Percentiles rank a stretch among this genome's conserved stretches.
Conservation (phyloP, 176 grass and related monocot species). For the Musa schizocarpa region DNA sequence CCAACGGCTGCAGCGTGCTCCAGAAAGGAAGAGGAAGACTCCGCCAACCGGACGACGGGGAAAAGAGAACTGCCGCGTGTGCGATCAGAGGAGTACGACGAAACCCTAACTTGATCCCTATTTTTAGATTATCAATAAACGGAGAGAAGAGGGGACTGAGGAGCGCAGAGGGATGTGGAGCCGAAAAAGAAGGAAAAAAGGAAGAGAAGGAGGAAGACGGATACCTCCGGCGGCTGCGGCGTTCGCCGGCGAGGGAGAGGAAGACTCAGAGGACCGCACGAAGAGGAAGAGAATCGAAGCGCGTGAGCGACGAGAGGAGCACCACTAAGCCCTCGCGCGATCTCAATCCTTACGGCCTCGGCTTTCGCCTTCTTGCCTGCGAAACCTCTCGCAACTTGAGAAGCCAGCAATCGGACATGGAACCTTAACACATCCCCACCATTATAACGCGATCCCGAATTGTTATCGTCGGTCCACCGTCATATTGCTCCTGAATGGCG, state of each 20-base stretch:
- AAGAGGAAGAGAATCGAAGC: not conserved
- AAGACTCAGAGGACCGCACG: not conserved
- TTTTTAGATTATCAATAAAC: not conserved
- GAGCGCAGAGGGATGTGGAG: not conserved
- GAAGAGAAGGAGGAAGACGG: not conserved
- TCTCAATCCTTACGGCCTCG: not conserved
- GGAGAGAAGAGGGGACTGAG: not conserved
- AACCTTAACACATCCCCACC: no score
- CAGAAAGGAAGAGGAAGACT: not conserved
- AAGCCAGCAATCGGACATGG: not conserved
- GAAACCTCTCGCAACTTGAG: not conserved
- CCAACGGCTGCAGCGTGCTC: not conserved
- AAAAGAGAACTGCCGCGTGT: not conserved
- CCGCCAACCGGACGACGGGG: not conserved
- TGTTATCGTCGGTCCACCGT: no score
- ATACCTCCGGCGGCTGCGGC: not conserved
- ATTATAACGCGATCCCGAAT: no score
- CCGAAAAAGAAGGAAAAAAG: not conserved
- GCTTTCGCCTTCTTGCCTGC: not conserved
- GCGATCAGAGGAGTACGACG: not conserved
- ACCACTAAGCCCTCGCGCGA: not conserved
- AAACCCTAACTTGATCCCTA: conserved; percentile 5
- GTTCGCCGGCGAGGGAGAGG: not conserved
- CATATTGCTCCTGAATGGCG: no score
- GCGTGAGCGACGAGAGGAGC: no score